Base-by-base conservation (phyloP, 371 early-diverging fungal genomes). In the Blakeslea trispora region DNA sequence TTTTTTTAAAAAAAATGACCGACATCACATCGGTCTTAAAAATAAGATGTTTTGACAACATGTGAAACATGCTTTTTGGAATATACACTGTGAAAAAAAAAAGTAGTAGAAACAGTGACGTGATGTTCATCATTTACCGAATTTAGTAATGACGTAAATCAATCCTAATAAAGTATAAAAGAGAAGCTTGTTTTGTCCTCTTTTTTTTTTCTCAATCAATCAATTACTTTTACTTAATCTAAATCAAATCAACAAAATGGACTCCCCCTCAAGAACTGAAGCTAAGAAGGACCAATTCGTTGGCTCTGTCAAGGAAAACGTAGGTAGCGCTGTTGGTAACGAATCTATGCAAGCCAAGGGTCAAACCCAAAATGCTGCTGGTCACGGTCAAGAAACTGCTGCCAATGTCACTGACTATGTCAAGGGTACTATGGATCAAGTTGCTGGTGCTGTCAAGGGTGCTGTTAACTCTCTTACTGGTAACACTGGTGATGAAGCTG, bases 271-370 rank as follows among this genome's bases (percentile, higher is more conserved):
- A 42, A 63, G 57, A 49, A 57, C 67, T 41, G 50, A 57, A 11
- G 66, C 51, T 23, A 70, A 70, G 41, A 63, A 57, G 41, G 75
- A 82, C 51, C 69, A 74, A 49, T 28, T 66, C 47, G 46, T 64
- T 24, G 83, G 83, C 17, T 63, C 64, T 11, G 59, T 61, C 47
- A 77, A 77, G 68, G 66, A 79, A n/a, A 64, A 70, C 15, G 51
- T 69, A 18, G 81, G 79, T 11, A 55, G 59, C 17, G 68, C 68
- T 19, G 48, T 74, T 8, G 77, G 76, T 28, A 71, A 80, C 50
- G 59, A 55, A 23, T 31, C 51, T 28, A 40, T 74, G 60, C 57
- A 80, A 63, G 64, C 72, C 10, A 58, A 77, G 57, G 79, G 79
- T 6, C 62, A 69, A 23, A 15, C 68, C 11, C 72, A 77, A 59